Percentiles rank a stretch among this genome's conserved stretches.
phyloP scores from a whole-genome alignment of 208 protist species.

The Wallacemonas sp. region DNA sequence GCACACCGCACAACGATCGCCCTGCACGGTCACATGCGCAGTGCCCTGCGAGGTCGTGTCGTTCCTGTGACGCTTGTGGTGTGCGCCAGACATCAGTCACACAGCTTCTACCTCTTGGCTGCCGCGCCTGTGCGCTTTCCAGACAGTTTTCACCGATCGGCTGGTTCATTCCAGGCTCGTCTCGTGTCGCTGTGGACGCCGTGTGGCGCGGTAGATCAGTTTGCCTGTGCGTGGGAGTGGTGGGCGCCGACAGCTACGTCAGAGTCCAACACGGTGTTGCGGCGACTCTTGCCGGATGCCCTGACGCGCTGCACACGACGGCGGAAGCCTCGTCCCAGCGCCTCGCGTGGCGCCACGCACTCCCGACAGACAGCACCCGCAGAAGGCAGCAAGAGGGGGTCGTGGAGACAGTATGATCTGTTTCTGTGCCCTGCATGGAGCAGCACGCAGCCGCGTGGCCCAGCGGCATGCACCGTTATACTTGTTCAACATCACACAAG shows the following conservation, averaged over 20 bases:
- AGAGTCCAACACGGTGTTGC: conserved; percentile 2
- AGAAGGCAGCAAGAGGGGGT: too few relatives aligned
- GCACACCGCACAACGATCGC: conserved; percentile 11
- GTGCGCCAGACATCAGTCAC: too few relatives aligned
- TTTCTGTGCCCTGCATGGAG: conserved; percentile 4
- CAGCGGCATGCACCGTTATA: background rate
- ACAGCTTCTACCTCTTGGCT: conserved; percentile 31
- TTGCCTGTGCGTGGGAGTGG: conserved; percentile 53
- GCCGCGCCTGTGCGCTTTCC: conserved; percentile 31
- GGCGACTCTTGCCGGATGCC: background rate
- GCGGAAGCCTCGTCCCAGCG: background rate
- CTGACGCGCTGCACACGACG: background rate
- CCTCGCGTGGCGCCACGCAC: too few relatives aligned
- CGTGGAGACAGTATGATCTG: background rate
- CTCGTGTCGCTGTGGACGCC: conserved; percentile 69
- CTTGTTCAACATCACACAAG: too few relatives aligned
- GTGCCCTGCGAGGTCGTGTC: background rate
- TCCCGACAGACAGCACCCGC: too few relatives aligned
- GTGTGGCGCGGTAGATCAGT: conserved; percentile 15
- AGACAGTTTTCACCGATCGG: too few relatives aligned
- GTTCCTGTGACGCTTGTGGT: conserved; percentile 14
- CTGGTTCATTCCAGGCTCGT: conserved; percentile 26
- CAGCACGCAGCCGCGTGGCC: background rate
- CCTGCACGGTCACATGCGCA: conserved; percentile 69
- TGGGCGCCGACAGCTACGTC: conserved; percentile 32